These are phyloP conservation scores for Aspergillus versicolor DNA, from an alignment of 2,329 filamentous ascomycete species.

Conservation along the genomic window DNA sequence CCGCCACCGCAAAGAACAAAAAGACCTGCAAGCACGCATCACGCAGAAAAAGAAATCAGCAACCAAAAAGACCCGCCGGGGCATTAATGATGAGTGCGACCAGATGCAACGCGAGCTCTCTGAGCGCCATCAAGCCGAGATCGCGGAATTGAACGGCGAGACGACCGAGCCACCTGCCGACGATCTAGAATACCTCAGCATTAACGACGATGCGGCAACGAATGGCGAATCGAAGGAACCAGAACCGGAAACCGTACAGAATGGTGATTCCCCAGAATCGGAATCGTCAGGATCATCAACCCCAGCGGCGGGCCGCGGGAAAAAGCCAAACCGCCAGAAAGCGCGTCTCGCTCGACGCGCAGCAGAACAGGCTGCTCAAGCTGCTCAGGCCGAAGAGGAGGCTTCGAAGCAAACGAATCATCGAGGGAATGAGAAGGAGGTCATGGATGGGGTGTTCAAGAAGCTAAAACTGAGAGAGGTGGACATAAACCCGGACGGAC, in stretches of 20 bases:
- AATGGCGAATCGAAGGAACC: not conserved
- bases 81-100: constrained; percentile 67
- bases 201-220: constrained; percentile 25
- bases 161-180: constrained; percentile 22
- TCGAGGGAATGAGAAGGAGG: constrained; percentile 66
- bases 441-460: constrained; percentile 68
- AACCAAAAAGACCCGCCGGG: constrained; percentile 74
- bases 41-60: constrained; percentile 97
- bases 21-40: constrained; percentile 78
- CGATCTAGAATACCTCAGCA: constrained; percentile 32
- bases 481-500: constrained; percentile 84
- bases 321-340: constrained; percentile 88
- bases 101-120: constrained; percentile 56
- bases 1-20: constrained; percentile 83
- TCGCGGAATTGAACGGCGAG: constrained; percentile 46
- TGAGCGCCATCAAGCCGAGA: constrained; percentile 54
- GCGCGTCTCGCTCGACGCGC: constrained; percentile 85
- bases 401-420: constrained; percentile 72
- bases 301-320: constrained; percentile 35
- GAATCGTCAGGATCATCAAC: constrained; percentile 12
- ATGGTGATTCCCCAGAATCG: not conserved
- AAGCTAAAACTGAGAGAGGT: constrained; percentile 67
- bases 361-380: constrained; percentile 73
- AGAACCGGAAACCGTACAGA: not conserved
- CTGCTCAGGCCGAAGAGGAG: constrained; percentile 69